Percentiles rank a stretch among this genome's conserved stretches.
phyloP scores from a whole-genome alignment of 768 basidiomycete species.

The Psilocybe sp. region DNA sequence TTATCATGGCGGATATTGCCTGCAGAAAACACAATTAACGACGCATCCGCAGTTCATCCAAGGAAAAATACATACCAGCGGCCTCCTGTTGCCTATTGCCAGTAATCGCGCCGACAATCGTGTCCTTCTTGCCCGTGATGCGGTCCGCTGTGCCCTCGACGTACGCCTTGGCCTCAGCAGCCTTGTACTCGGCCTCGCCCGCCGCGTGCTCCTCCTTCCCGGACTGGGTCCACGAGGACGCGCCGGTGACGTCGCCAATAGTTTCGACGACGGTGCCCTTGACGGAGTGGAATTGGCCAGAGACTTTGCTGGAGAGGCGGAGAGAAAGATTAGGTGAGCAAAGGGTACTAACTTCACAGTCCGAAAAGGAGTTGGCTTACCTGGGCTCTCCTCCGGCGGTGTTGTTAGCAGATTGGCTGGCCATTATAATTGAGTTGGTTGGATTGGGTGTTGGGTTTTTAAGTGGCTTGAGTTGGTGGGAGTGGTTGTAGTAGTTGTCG shows the following conservation, averaged over 20 bases:
- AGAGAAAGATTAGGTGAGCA: background rate
- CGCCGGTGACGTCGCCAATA: conserved; percentile 43
- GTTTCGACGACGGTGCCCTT: conserved; percentile 34
- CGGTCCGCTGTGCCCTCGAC: conserved; percentile 44
- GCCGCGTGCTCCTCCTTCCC: conserved; percentile 47
- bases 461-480: no score
- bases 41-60: background rate
- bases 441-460: no score
- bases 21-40: background rate
- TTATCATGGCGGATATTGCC: background rate
- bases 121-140: conserved; percentile 39
- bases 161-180: conserved; percentile 45
- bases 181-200: conserved; percentile 43
- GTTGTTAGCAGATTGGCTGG: no score
- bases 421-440: no score
- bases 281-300: conserved; percentile 35
- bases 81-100: conserved; percentile 43
- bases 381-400: no score
- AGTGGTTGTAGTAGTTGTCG: no score
- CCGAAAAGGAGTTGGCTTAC: no score
- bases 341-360: no score
- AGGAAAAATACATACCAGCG: conserved; percentile 26
- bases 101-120: conserved; percentile 42
- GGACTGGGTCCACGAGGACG: conserved; percentile 36
- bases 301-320: conserved; percentile 32